Base-by-base conservation (phyloP, 148 eudicot genomes). In the Suaeda aralocaspica region DNA sequence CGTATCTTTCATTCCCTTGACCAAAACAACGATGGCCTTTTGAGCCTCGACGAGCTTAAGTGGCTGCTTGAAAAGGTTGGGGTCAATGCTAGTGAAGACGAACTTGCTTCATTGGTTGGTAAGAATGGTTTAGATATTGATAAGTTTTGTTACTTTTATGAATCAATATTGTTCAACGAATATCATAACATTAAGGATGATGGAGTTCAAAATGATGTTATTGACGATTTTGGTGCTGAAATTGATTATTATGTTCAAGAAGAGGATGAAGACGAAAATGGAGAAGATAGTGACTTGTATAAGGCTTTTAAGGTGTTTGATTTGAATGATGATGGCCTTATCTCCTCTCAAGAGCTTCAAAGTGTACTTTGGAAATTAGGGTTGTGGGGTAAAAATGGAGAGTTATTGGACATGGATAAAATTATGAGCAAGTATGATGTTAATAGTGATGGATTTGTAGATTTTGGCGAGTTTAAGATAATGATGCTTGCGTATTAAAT, bases 251-350 rank as follows among this genome's bases (percentile, higher is more conserved):
- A 6, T n/a, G n/a, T 36, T 36, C 41, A 36, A 36, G 41, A 36
- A 4, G 8, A 36, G 8, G 8, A 36, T 3, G 41, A 36, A 36
- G 50, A 24, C 0, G 69, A 39, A n/a, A 67, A 67, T 10, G 82
- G 71, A 2, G 72, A 65, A 0, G 64, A 75, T 24, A 30, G 72
- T 30, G 85, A 86, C 49, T 70, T 88, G 29, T 63, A 29, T 9
- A 72, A 79, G 80, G 92, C 92, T 22, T 90, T 90, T 39, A 76
- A 80, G 74, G 92, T 90, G 22, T 90, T 87, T 79, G 92, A 90
- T 68, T 59, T 84, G 72, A 78, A 90, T 64, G 89, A 83, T 6
- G 92, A 90, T 59, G 96, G 96, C 9, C 76, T 79, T 65, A 86
- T 90, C 11, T 82, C 86, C 0, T 44, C 82, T 16, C 86, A 86